Base-by-base conservation (phyloP, 371 early-diverging fungal genomes). In the Rhizopus arrhizus region DNA sequence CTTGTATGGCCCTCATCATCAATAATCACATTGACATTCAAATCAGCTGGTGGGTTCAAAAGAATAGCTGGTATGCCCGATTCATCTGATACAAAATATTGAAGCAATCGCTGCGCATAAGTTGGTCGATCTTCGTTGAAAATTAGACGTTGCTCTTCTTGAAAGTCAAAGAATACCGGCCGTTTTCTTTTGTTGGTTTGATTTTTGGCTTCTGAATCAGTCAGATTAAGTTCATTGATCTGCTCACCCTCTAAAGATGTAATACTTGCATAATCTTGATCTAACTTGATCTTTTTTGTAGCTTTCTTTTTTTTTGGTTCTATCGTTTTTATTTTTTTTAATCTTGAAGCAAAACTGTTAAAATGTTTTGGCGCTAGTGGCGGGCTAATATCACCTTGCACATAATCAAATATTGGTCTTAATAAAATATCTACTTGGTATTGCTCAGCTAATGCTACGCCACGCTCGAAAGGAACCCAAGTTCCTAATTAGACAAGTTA, bases 1-100 rank as follows among this genome's bases (percentile, higher is more conserved):
- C 93, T 82, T 0, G 95, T 90, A 67, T 97, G 94, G 4, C 96
- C 97, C 51, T 91, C 91, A 46, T 93, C 95, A 60, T 97, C 96
- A 45, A 97, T 89, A 16, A 87, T 81, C 34, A 93, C 70, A 74
- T 95, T 86, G 15, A 64, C 65, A 56, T 96, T 91, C 4, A 94
- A 72, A 50, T 87, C 88, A 0, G 73, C 43, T 4, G 86, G 80
- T 35, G 79, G 72, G 33, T 73, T 58, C 5, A 83, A 68, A 22
- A 93, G 65, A 11, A 86, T 77, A 2, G 75, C 65, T 2, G 89
- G 88, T 3, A 89, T 62, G 9, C 67, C 66, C 12, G 65, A 55
- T 11, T 78, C 75, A 47, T 86, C 90, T n/a, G 91, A 90, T 29
- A 91, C 75, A 58, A 85, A 85, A 51, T 82, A 82, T 5, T 78